Conservation (phyloP, 169 alveolate genomes). For the Cryptosporidium muris region DNA sequence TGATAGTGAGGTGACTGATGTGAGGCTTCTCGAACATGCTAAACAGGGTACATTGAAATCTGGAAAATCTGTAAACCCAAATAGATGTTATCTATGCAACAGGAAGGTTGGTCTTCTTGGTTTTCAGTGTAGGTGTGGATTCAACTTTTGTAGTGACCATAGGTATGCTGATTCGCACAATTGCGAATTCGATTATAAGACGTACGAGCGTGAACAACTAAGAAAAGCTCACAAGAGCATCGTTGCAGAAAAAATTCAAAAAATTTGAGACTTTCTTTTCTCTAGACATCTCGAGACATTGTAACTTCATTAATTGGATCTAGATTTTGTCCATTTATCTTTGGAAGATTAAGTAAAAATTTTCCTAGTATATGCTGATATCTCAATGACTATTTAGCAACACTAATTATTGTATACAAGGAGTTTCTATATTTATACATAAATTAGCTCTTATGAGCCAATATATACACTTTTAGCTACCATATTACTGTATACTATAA, state of each 20-base stretch:
- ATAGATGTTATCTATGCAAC: constrained; percentile 88
- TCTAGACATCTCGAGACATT: too few species aligned
- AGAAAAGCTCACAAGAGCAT: constrained; percentile 86
- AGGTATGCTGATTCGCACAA: constrained; percentile 92
- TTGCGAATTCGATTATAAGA: constrained; percentile 90
- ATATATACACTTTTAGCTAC: too few species aligned
- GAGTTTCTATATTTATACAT: too few species aligned
- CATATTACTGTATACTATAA: too few species aligned
- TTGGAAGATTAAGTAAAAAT: too few species aligned
- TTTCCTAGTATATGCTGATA: too few species aligned
- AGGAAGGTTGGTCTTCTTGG: constrained; percentile 90
- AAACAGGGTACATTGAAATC: background rate
- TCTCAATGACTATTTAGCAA: too few species aligned
- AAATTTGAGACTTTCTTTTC: constrained; percentile 73
- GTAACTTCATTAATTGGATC: too few species aligned
- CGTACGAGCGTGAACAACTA: constrained; percentile 85
- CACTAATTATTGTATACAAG: too few species aligned
- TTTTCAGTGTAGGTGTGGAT: constrained; percentile 90
- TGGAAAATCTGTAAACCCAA: constrained; percentile 69
- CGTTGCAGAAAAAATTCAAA: constrained; percentile 89
- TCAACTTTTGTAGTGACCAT: constrained; percentile 89
- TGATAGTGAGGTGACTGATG: background rate
- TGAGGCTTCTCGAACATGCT: too few species aligned
- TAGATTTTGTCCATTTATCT: too few species aligned
- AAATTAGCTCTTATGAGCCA: too few species aligned